Evolutionary conservation across 1,284 basidiomycete genomes (phyloP), one percentile per base, ranked within the genome.

Genomic region (Ceratobasidium sp.): DNA sequence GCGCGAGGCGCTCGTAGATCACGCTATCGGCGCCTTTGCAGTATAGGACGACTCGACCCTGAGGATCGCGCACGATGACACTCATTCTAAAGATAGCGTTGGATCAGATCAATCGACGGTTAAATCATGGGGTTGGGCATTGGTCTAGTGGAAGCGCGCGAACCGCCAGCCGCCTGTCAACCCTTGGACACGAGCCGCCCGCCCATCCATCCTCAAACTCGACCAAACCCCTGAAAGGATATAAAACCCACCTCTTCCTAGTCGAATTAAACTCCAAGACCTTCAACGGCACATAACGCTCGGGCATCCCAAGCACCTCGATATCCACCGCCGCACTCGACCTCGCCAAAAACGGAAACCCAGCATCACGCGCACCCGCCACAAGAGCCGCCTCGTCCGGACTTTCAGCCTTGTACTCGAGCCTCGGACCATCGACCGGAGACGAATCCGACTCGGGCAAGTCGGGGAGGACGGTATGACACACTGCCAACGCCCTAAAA

Each of bases 11-110:
- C 74, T 90, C 87, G 77, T 96, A 96, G 75, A 98, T 92, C 75
- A 98, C 94, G 74, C 89, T 93, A 79, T 98, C 96, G 8, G 96
- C 96, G n/a, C 96, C 96, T 79, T 98, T 98, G 83, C 91, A 93
- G 77, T 96, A 96, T 73, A 98, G 80, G 17, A 94, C 81, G 71
- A 98, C 82, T 74, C 84, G 83, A 20, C 93, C 92, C 70, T 94
- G 90, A 0, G 94, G 91, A 69, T 86, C 86, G 49, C 94, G 89
- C 47, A 94, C 88, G 71, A 98, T 82, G 49, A 92, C 89, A 76
- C 91, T 94, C 96, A 98, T 98, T 68, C 47, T 65, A 31, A 8
- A 22, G 5, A 40, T 20, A 27, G 10, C 7, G 45, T 20, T 22
- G 20, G 45, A 7, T 15, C 45, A 47, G 20, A 47, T 20, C n/a